These are phyloP conservation scores for Penicillium olsonii DNA, from an alignment of 2,329 filamentous ascomycete species.

Conservation along the genomic window DNA sequence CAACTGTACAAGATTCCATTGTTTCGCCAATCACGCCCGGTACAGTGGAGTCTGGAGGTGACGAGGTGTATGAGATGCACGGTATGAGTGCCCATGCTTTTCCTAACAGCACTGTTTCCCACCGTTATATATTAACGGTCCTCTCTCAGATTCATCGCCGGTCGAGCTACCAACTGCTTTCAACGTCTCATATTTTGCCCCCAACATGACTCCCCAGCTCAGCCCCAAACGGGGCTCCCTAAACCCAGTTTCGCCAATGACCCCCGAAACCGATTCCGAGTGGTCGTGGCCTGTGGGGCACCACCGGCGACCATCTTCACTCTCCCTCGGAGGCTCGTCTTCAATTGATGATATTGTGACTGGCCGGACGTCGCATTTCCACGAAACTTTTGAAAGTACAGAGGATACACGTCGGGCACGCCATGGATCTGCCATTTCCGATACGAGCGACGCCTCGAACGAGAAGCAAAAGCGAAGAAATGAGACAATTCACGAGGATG, in stretches of 20 bases:
- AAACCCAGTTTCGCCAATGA: slow-evolving; percentile 1
- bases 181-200: not conserved
- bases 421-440: not conserved
- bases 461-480: not conserved
- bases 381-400: not conserved
- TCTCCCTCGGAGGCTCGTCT: not conserved
- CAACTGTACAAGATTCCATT: slow-evolving; percentile 1
- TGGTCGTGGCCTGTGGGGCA: not conserved
- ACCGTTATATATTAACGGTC: not conserved
- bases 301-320: not conserved
- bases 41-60: slow-evolving; percentile 7
- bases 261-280: not conserved
- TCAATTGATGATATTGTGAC: slow-evolving; percentile 5
- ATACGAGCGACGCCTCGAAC: not conserved
- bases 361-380: not conserved
- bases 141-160: slow-evolving; percentile 1
- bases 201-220: not conserved
- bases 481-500: slow-evolving; percentile 2
- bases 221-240: not conserved
- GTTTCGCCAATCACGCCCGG: slow-evolving; percentile 3
- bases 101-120: not conserved
- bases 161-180: slow-evolving; percentile 4
- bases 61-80: slow-evolving; percentile 5
- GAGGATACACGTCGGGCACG: not conserved
- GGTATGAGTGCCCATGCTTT: not conserved